Conservation (phyloP, 257 asterid genomes). For the Anisodus acutangulus region DNA sequence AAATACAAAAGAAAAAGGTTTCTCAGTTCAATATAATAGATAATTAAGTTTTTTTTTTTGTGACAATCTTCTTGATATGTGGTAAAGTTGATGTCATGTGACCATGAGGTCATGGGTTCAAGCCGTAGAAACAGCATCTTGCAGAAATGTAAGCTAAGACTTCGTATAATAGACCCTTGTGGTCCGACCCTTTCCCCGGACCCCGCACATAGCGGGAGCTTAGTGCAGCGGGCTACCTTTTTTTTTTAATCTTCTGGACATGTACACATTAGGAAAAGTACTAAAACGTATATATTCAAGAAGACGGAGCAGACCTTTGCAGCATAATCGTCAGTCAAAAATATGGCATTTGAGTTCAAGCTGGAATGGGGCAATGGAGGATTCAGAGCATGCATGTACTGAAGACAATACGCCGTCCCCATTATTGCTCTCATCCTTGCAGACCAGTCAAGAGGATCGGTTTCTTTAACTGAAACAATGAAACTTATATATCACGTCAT, state of each 20-base stretch:
- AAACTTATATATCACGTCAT: not conserved
- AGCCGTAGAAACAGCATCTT: no score
- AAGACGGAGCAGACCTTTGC: constrained; percentile 71
- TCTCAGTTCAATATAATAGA: not conserved
- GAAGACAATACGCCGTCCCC: constrained; percentile 86
- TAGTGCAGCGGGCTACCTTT: no score
- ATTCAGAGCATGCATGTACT: constrained; percentile 77
- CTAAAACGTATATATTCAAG: not conserved
- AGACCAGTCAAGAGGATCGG: constrained; percentile 91
- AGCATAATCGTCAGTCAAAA: constrained; percentile 92
- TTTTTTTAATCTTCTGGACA: not conserved
- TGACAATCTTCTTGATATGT: no score
- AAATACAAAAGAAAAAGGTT: not conserved
- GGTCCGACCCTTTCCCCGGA: no score
- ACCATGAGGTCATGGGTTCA: no score
- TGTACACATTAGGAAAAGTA: not conserved
- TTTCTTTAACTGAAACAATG: constrained; percentile 62
- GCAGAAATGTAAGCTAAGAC: no score
- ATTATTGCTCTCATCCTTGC: constrained; percentile 79
- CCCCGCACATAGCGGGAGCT: no score
- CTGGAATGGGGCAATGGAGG: constrained; percentile 70
- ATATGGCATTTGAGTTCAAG: constrained; percentile 60
- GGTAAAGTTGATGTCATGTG: no score
- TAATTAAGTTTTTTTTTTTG: no score
- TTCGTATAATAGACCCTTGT: no score